Percentiles rank a stretch among this genome's conserved stretches.
Conservation (phyloP, 1,284 basidiomycete species). For the Omphalotus olearius region DNA sequence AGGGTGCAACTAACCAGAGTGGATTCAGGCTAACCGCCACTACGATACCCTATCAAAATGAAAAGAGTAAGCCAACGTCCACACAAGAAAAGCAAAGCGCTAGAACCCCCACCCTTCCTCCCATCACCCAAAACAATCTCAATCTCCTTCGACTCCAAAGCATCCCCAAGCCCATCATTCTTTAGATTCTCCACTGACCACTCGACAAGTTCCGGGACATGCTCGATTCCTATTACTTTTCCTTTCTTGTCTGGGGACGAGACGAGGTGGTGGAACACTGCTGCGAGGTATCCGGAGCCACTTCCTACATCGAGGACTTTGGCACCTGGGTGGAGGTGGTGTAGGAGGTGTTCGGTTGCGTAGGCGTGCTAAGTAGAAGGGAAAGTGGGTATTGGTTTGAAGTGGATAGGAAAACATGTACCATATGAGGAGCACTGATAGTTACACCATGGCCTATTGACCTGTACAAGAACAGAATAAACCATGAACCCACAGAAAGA, state of each 20-base stretch:
- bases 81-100: slow-evolving; percentile 12
- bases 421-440: slow-evolving; percentile 91
- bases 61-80: neutral
- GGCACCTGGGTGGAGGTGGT: slow-evolving; percentile 65
- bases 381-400: neutral
- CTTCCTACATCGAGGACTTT: slow-evolving; percentile 80
- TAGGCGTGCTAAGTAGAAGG: slow-evolving; percentile 67
- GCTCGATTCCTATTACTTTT: slow-evolving; percentile 88
- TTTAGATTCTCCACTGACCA: slow-evolving; percentile 69
- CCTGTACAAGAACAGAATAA: slow-evolving; percentile 30
- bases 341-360: slow-evolving; percentile 69
- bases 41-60: slow-evolving; percentile 23
- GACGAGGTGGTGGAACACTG: slow-evolving; percentile 76
- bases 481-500: too few relatives aligned
- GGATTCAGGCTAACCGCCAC: slow-evolving; percentile 20
- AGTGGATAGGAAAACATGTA: slow-evolving; percentile 24
- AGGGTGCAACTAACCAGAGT: neutral
- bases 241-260: slow-evolving; percentile 34
- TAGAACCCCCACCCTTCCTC: slow-evolving; percentile 48
- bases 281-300: slow-evolving; percentile 76
- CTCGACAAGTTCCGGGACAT: slow-evolving; percentile 76
- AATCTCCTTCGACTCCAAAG: slow-evolving; percentile 51
- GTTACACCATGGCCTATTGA: slow-evolving; percentile 79
- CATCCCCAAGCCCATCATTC: slow-evolving; percentile 59
- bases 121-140: slow-evolving; percentile 79